Base-by-base conservation (phyloP, 2,329 filamentous ascomycete species). In the Emmonsiellopsis sp. region DNA sequence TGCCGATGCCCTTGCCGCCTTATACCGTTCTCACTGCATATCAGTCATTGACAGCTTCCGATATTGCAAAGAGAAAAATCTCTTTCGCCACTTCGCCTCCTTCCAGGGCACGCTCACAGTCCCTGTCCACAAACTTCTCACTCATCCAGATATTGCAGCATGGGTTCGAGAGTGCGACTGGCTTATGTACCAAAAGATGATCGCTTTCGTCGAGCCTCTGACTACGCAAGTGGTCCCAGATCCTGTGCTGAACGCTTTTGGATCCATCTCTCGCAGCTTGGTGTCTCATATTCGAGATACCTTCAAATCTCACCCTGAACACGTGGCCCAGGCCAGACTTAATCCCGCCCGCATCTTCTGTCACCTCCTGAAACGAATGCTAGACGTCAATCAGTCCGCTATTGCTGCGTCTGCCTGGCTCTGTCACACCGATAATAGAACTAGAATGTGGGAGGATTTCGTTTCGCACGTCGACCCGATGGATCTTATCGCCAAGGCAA, bases 131-230 rank as follows among this genome's bases (percentile, higher is more conserved):
- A 96, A 94, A 69, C 75, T 98, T 2, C 86, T 98, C 63, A 84
- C 84, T 11, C 83, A 95, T 63, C 83, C 86, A 2, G 84, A 84
- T 53, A 76, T 97, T 53, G 89, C 90, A 2, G 80, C 86, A 1
- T 98, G 93, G 93, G 94, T 98, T 57, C 88, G 93, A 66, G 87
- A 95, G 67, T 95, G 89, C 67, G 93, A 98, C 68, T 94, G 93
- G 73, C 79, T 92, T 35, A 87, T 96, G 73, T 98, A 98, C 67
- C 90, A 97, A 68, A 90, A 91, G 61, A 95, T 97, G 87, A 90
- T 96, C 73, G 85, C 86, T 52, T 94, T 96, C 57, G 83, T 97
- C 41, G 87, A 88, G 1, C 84, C 85, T n/a, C 77, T 97, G 41
- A 93, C 89, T 3, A 79, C 96, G 7, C 91, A 97, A 67, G 91